Percentiles rank a stretch among this genome's conserved stretches.
Evolutionary conservation across 164 flowering plant genomes (phyloP).

Genomic region (Saururus chinensis): DNA sequence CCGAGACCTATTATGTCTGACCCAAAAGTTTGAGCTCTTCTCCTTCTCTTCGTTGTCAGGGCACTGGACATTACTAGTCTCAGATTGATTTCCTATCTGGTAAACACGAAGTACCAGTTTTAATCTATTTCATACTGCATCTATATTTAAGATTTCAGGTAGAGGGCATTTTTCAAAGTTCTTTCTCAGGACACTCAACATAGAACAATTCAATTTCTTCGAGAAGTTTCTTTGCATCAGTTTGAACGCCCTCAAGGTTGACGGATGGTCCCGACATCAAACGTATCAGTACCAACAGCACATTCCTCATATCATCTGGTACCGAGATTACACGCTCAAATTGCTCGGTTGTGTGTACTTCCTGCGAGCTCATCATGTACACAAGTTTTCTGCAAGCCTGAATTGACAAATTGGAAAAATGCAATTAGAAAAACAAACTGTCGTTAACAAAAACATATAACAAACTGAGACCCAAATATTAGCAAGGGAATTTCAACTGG

Average conservation of each 20-base stretch:
- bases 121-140: too few species aligned
- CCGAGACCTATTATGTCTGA: too few species aligned
- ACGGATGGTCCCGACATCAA: constrained; percentile 25
- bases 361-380: constrained; percentile 24
- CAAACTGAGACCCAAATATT: not conserved
- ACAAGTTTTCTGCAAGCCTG: constrained; percentile 64
- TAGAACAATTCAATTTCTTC: constrained; percentile 61
- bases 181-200: constrained; percentile 22
- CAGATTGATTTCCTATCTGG: too few species aligned
- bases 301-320: constrained; percentile 31
- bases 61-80: too few species aligned
- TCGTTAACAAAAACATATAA: too few species aligned
- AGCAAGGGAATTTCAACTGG: not conserved
- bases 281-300: constrained; percentile 33
- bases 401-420: constrained; percentile 5
- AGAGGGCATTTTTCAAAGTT: not conserved
- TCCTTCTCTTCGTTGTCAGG: too few species aligned
- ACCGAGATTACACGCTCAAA: constrained; percentile 14
- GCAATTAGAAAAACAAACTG: not conserved
- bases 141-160: too few species aligned
- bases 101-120: too few species aligned
- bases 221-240: constrained; percentile 19
- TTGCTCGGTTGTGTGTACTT: constrained; percentile 14
- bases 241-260: constrained; percentile 10
- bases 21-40: too few species aligned